phyloP scores from a whole-genome alignment of 73 alveolate species.

The Loxodes magnus region DNA sequence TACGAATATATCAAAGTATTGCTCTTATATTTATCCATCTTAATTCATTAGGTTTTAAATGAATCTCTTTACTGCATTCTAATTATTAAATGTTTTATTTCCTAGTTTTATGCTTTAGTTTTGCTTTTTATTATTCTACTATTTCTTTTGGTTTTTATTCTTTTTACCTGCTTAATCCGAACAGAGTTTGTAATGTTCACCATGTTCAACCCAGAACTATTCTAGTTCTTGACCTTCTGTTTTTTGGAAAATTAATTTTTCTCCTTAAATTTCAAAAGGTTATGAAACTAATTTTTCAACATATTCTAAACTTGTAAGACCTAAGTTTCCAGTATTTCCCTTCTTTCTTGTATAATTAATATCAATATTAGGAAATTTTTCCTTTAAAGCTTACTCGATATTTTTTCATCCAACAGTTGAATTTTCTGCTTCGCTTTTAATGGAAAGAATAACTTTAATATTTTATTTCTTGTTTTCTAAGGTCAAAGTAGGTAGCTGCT shows the following conservation, averaged over 20 bases:
- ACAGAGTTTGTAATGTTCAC: constrained; percentile 78
- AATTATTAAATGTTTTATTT: constrained; percentile 45
- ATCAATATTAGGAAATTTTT: constrained; percentile 46
- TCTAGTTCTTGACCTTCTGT: constrained; percentile 78
- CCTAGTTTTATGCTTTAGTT: constrained; percentile 28
- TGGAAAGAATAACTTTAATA: constrained; percentile 19
- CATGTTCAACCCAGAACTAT: constrained; percentile 87
- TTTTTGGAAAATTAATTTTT: constrained; percentile 39
- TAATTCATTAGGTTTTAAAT: constrained; percentile 24
- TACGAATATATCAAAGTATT: constrained; percentile 58
- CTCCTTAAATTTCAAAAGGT: constrained; percentile 54
- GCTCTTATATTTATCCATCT: constrained; percentile 63
- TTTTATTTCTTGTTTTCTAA: constrained; percentile 20
- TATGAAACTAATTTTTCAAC: constrained; percentile 40
- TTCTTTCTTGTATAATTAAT: constrained; percentile 57
- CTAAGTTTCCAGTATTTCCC: constrained; percentile 61
- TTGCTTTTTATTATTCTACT: constrained; percentile 31
- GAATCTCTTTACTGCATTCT: constrained; percentile 46
- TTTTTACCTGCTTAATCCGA: constrained; percentile 26
- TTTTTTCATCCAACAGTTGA: constrained; percentile 55
- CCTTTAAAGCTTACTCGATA: constrained; percentile 43
- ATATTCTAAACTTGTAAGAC: constrained; percentile 31
- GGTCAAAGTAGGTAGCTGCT: constrained; percentile 43
- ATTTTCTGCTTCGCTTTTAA: constrained; percentile 33
- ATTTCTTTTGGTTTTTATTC: constrained; percentile 26